phyloP scores from a whole-genome alignment of 192 early-diverging fungal genomes.

The Podochytrium sp. region DNA sequence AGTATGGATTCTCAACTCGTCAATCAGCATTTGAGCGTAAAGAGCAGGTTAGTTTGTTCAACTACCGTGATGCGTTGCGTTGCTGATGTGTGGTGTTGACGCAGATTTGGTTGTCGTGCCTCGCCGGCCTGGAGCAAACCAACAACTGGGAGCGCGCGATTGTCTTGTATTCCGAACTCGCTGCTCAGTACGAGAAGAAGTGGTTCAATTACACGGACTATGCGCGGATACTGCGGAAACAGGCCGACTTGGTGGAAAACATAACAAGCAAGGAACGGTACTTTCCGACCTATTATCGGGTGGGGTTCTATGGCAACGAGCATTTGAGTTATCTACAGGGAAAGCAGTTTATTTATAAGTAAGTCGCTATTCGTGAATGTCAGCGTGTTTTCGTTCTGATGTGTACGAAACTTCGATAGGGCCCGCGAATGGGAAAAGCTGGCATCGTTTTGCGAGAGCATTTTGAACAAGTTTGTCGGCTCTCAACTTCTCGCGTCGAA shows the following conservation, averaged over 20 bases:
- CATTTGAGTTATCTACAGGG: conserved; percentile 58
- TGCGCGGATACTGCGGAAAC: conserved; percentile 55
- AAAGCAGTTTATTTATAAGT: conserved; percentile 74
- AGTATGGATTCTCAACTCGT: conserved; percentile 52
- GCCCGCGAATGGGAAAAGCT: conserved; percentile 75
- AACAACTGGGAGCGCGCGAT: conserved; percentile 76
- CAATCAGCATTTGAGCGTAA: conserved; percentile 66
- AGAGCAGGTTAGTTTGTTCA: conserved; percentile 41
- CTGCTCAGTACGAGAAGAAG: conserved; percentile 57
- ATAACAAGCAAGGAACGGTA: conserved; percentile 48
- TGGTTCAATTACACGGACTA: conserved; percentile 59
- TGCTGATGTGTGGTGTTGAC: neutral
- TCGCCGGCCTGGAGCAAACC: conserved; percentile 66
- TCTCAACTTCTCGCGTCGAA: conserved; percentile 55
- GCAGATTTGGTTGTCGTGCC: conserved; percentile 57
- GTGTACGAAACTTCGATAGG: conserved; percentile 7
- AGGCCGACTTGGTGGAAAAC: conserved; percentile 57
- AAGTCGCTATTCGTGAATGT: conserved; percentile 13
- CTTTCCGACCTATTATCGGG: conserved; percentile 68
- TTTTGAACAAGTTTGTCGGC: conserved; percentile 68
- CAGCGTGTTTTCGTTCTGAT: neutral
- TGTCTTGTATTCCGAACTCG: conserved; percentile 66
- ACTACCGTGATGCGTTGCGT: neutral
- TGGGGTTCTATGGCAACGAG: conserved; percentile 71
- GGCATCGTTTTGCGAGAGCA: conserved; percentile 68